Evolutionary conservation across 2,329 filamentous ascomycete species (phyloP).

Genomic region (Sporothrix phasma): DNA sequence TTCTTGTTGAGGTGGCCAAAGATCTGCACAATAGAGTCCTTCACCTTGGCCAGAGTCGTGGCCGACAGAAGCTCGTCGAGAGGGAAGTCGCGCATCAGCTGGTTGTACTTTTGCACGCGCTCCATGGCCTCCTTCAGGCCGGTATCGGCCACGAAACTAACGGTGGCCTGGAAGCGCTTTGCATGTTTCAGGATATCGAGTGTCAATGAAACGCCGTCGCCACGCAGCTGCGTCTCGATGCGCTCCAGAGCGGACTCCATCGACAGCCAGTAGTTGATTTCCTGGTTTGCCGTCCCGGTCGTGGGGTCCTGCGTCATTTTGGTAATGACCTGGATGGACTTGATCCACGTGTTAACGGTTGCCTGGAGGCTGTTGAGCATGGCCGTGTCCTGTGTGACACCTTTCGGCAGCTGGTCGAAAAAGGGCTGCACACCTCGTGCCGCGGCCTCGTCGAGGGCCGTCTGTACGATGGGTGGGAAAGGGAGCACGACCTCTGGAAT

Average conservation of each 20-base stretch:
- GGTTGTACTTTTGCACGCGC: conserved; percentile 95
- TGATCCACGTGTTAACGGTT: conserved; percentile 96
- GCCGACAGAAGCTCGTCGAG: conserved; percentile 90
- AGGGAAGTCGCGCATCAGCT: conserved; percentile 96
- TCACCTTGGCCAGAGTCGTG: conserved; percentile 76
- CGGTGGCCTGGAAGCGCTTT: conserved; percentile 94
- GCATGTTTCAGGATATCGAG: conserved; percentile 93
- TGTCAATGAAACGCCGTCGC: conserved; percentile 81
- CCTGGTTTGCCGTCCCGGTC: conserved; percentile 74
- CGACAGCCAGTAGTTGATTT: conserved; percentile 98
- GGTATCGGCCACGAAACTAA: conserved; percentile 93
- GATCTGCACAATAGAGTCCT: conserved; percentile 80
- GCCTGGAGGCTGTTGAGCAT: conserved; percentile 92
- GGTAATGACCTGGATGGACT: conserved; percentile 93
- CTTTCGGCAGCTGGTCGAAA: conserved; percentile 65
- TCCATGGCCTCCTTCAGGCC: conserved; percentile 93
- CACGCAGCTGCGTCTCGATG: conserved; percentile 79
- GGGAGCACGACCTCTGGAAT: conserved; percentile 85
- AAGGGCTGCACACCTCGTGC: conserved; percentile 57
- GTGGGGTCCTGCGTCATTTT: conserved; percentile 80
- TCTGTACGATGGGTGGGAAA: conserved; percentile 81
- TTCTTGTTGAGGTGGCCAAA: conserved; percentile 97
- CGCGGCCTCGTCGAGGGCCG: conserved; percentile 68
- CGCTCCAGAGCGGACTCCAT: conserved; percentile 91
- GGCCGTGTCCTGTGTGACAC: conserved; percentile 74